These are phyloP conservation scores for Ceratorhiza oryzae-sativae DNA, from an alignment of 1,284 basidiomycete genomes.

Conservation along the genomic window DNA sequence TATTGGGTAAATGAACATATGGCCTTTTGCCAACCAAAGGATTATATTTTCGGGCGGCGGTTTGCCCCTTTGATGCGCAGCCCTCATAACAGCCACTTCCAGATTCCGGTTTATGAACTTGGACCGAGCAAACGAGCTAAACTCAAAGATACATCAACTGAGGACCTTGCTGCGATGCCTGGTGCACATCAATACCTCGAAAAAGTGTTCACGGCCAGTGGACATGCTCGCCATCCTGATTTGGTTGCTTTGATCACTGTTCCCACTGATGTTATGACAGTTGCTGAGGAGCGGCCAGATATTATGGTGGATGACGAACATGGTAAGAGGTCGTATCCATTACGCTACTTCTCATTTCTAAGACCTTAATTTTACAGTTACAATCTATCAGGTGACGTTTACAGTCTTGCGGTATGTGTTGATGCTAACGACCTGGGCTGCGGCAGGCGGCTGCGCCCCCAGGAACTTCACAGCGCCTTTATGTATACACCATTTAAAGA, in stretches of 20 bases:
- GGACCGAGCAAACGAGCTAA: not conserved
- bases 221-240: not conserved
- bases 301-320: slow-evolving; percentile 31
- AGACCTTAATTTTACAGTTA: not conserved
- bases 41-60: slow-evolving; percentile 9
- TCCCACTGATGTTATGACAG: not conserved
- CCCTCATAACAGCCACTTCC: not conserved
- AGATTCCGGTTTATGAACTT: slow-evolving; percentile 22
- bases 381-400: not conserved
- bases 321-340: not conserved
- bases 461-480: too few species aligned
- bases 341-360: not conserved
- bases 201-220: not conserved
- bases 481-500: too few species aligned
- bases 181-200: not conserved
- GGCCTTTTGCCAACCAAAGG: not conserved
- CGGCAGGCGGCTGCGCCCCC: too few species aligned
- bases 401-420: too few species aligned
- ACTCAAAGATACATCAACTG: not conserved
- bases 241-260: not conserved
- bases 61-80: not conserved
- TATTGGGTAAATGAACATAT: slow-evolving; percentile 10
- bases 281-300: not conserved
- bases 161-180: not conserved
- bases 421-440: too few species aligned